These are phyloP conservation scores for Entonaema liquescens DNA, from an alignment of 495 filamentous ascomycete genomes.

Conservation along the genomic window DNA sequence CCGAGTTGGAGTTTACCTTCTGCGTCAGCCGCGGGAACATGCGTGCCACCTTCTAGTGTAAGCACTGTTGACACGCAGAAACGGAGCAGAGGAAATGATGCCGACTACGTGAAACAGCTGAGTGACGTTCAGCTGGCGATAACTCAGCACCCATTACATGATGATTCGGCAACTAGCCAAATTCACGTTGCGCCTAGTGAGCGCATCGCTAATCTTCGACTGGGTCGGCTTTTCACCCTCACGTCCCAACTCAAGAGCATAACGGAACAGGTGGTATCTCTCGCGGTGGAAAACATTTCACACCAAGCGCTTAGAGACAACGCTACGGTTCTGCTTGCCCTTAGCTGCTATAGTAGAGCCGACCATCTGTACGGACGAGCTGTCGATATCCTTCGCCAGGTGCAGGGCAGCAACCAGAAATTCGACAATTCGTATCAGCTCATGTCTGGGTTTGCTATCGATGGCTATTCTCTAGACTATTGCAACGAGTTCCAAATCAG, in stretches of 20 bases:
- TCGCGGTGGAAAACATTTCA: not conserved
- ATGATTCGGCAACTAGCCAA: not conserved
- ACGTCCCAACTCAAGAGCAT: not conserved
- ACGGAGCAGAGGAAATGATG: not conserved
- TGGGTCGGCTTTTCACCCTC: not conserved
- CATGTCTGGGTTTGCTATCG: not conserved
- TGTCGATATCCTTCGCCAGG: not conserved
- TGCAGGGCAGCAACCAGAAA: not conserved
- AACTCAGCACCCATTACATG: not conserved
- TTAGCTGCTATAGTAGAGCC: not conserved
- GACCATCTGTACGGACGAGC: not conserved
- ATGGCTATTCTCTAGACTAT: not conserved
- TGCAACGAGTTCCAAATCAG: not conserved
- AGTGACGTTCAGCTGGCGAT: not conserved
- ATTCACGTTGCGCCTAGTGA: not conserved
- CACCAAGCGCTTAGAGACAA: not conserved
- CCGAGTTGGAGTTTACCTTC: not conserved
- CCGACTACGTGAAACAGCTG: not conserved
- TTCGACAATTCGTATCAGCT: not conserved
- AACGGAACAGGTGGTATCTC: not conserved
- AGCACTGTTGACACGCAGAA: not conserved
- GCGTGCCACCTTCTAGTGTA: not conserved
- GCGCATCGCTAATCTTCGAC: too few species aligned
- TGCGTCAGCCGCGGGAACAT: not conserved
- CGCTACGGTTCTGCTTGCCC: not conserved